Percentiles rank a stretch among this genome's conserved stretches.
These are phyloP conservation scores for Fagopyrum tataricum DNA, from an alignment of 148 eudicot genomes.

Conservation along the genomic window DNA sequence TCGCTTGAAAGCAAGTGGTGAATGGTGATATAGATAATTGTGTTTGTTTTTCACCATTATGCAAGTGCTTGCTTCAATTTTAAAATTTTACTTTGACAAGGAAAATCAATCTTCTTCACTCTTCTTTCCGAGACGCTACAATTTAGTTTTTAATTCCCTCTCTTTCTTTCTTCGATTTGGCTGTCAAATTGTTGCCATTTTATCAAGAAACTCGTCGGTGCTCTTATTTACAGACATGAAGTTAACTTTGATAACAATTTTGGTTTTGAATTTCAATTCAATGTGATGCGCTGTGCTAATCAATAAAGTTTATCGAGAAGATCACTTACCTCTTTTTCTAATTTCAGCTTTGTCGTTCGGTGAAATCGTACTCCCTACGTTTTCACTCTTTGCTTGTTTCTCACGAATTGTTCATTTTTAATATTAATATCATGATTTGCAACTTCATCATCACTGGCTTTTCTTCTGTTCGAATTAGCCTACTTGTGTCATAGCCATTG, in stretches of 20 bases:
- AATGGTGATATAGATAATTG: not conserved
- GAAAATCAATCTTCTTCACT: not conserved
- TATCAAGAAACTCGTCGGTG: not conserved
- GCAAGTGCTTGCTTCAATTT: not conserved
- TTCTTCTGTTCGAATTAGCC: not conserved
- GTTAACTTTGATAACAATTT: not conserved
- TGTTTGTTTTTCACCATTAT: not conserved
- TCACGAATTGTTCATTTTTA: not conserved
- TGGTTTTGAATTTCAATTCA: conserved; percentile 4
- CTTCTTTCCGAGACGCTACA: not conserved
- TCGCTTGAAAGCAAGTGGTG: not conserved
- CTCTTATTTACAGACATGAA: not conserved
- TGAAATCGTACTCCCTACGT: conserved; percentile 5
- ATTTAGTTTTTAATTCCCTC: not conserved
- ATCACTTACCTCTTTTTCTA: not conserved
- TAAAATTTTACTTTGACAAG: not conserved
- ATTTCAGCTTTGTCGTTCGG: not conserved
- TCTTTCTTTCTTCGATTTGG: not conserved
- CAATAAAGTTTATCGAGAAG: not conserved
- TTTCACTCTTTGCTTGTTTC: not conserved
- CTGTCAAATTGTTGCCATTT: not conserved
- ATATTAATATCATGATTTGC: not conserved
- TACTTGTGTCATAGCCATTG: not conserved
- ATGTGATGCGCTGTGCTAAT: conserved; percentile 3
- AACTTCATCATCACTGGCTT: not conserved